Conservation (phyloP, 306 rosid species). For the Begonia masoniana region DNA sequence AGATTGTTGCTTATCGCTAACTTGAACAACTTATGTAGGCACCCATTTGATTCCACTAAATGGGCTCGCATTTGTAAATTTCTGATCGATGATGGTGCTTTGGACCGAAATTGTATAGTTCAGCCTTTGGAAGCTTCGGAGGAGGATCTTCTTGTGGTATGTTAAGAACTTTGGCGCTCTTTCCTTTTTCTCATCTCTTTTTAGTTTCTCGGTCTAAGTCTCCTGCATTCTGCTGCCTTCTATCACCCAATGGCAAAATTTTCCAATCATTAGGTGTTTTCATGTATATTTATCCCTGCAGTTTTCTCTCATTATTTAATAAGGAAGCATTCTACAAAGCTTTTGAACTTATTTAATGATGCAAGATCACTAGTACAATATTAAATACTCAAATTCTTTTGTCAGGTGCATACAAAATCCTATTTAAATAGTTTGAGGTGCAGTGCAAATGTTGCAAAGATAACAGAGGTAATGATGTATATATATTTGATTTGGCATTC, state of each 20-base stretch:
- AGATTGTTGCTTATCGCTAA: neutral
- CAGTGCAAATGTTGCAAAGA: conserved; percentile 64
- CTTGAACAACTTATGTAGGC: conserved; percentile 34
- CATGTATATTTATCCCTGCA: neutral
- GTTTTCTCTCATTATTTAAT: neutral
- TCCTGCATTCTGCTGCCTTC: neutral
- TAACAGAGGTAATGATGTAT: conserved; percentile 51
- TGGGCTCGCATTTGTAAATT: conserved; percentile 77
- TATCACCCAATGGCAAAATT: neutral
- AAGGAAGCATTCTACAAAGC: neutral
- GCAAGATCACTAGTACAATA: neutral
- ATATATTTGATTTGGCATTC: neutral
- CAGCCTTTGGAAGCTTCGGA: conserved; percentile 84
- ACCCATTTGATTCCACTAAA: conserved; percentile 84
- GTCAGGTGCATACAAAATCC: conserved; percentile 70
- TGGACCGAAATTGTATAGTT: conserved; percentile 32
- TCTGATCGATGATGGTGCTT: conserved; percentile 36
- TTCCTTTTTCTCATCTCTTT: neutral
- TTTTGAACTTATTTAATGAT: neutral
- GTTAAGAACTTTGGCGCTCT: neutral
- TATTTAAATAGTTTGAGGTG: conserved; percentile 61
- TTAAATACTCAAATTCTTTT: neutral
- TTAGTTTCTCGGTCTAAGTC: neutral
- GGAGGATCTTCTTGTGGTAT: conserved; percentile 84
- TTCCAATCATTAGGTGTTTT: neutral